Percentiles rank a stretch among this genome's conserved stretches.
Evolutionary conservation across 129 eudicot species (phyloP).

Genomic region (Centaurea solstitialis): DNA sequence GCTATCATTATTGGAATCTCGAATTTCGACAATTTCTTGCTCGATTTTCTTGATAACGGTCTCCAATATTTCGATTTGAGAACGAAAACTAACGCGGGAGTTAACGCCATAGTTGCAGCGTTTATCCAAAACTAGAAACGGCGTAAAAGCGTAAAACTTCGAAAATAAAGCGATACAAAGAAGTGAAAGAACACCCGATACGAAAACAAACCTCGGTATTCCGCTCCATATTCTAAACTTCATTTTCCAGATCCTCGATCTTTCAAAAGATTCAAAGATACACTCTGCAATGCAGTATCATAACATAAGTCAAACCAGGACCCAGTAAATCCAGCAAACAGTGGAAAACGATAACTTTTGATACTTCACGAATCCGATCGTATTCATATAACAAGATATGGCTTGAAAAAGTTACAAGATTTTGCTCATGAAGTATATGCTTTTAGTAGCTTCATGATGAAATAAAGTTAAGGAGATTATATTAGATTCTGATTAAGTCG

Average conservation of each 20-base stretch:
- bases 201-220: conserved; percentile 39
- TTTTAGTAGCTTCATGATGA: conserved; percentile 14
- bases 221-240: conserved; percentile 43
- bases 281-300: not conserved
- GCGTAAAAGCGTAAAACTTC: conserved; percentile 56
- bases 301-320: not conserved
- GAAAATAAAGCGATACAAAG: conserved; percentile 41
- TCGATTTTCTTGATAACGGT: conserved; percentile 48
- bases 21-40: conserved; percentile 34
- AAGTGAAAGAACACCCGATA: conserved; percentile 43
- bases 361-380: not conserved
- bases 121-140: conserved; percentile 40
- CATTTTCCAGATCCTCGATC: not conserved
- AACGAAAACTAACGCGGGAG: not conserved
- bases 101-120: conserved; percentile 30
- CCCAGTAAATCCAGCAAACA: not conserved
- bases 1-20: conserved; percentile 28
- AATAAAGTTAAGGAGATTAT: conserved; percentile 21
- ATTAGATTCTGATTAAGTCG: not conserved
- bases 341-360: not conserved
- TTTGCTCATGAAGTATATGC: not conserved
- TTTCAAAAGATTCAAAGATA: not conserved
- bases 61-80: conserved; percentile 28
- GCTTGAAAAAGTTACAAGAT: not conserved
- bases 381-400: not conserved